Base-by-base conservation (phyloP, 805 yeast genomes). In the Danielozyma ontarioensis region DNA sequence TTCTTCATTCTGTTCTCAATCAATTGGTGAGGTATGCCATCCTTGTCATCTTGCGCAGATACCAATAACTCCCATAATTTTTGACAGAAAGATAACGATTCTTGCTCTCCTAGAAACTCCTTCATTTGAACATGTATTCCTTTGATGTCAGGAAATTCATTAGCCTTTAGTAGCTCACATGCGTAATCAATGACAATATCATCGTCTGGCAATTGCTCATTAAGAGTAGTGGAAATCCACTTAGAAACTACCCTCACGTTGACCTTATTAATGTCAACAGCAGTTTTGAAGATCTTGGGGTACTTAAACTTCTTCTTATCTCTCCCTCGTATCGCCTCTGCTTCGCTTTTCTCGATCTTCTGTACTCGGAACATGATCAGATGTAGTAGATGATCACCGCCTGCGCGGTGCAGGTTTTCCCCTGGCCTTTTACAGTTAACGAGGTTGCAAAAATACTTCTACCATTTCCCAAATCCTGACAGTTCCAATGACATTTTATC, bases 171-270 rank as follows among this genome's bases (percentile, higher is more conserved):
- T 28, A 74, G 48, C 44, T 75, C 77, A 31, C 52, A 50, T 3
- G 69, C 48, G 35, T 70, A 73, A 25, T 68, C 76, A 3, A 60
- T 53, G 4, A 69, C 58, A 3, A 74, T 65, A 16, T 74, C 80
- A 41, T 75, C 80, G 29, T 70, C 77, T 0, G 75, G 75, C 10
- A 72, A 46, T 8, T 58, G 49, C 28, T 56, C 46, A 12, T 57
- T 49, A 19, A 73, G 35, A 31, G 51, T 43, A 3, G 46, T 43
- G 2, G 39, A 43, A 13, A 73, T 55, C 74, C 78, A 74, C 12
- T 41, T 40, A 31, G 57, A 51, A 3, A 74, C 53, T n/a, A 68
- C 56, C 0, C 36, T 42, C 29, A 56, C 40, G 40, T 72, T 61
- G 19, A 74, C 65, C 40, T 62, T 66, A 12, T 50, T 22, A 26